phyloP scores from a whole-genome alignment of 768 basidiomycete species.

The Suillus discolor region DNA sequence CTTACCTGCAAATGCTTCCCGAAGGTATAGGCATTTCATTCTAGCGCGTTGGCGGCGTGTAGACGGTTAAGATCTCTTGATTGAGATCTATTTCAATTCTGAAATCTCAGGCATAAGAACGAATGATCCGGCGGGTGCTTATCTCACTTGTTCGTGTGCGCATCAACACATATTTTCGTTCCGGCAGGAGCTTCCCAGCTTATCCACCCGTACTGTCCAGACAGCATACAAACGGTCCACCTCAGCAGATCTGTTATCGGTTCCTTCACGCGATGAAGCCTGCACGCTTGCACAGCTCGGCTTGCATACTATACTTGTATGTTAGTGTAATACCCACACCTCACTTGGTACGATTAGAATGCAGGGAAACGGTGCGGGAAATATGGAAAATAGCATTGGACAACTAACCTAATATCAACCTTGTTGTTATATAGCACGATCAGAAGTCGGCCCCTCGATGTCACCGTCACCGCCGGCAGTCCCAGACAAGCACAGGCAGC shows the following conservation, averaged over 20 bases:
- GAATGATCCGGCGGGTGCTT: not conserved
- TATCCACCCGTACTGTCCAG: not conserved
- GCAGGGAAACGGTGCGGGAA: not conserved
- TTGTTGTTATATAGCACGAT: not conserved
- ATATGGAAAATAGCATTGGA: not conserved
- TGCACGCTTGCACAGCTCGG: not conserved
- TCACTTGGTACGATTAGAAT: not conserved
- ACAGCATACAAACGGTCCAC: not conserved
- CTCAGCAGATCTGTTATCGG: not conserved
- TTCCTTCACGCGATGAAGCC: not conserved
- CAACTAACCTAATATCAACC: not conserved
- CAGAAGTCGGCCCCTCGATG: not conserved
- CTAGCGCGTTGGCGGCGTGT: not conserved
- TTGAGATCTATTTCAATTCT: not conserved
- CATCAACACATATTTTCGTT: not conserved
- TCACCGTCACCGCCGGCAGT: not conserved
- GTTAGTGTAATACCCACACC: not conserved
- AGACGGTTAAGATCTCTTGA: not conserved
- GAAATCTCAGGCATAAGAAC: not conserved
- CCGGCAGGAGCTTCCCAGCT: not conserved
- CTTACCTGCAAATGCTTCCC: not conserved
- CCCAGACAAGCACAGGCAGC: not conserved
- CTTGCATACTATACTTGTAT: not conserved
- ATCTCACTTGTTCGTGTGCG: not conserved
- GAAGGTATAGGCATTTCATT: not conserved